A percentile compares a stretch with the other conserved stretches of the same genome.
Conservation (phyloP, 768 basidiomycete genomes). For the Suillus decipiens region DNA sequence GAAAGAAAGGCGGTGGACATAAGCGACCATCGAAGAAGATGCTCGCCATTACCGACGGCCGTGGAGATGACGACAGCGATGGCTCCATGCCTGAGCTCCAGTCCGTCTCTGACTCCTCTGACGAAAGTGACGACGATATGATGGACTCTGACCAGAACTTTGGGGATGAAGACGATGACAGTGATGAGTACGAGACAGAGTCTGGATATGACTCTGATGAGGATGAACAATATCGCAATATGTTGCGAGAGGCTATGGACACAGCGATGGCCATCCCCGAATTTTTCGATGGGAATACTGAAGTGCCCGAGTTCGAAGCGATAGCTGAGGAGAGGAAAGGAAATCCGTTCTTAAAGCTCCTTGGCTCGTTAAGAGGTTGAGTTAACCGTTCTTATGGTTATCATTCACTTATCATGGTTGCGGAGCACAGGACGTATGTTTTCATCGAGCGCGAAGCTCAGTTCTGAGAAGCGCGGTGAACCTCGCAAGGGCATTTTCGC, state of each 20-base stretch:
- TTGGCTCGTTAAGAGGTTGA: constrained; percentile 73
- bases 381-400: background rate
- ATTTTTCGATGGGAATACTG: constrained; percentile 53
- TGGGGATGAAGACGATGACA: constrained; percentile 38
- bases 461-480: constrained; percentile 36
- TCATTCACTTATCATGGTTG: constrained; percentile 9
- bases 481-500: constrained; percentile 32
- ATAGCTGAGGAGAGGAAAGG: constrained; percentile 55
- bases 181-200: constrained; percentile 37
- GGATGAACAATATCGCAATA: constrained; percentile 62
- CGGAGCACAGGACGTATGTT: constrained; percentile 61
- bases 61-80: constrained; percentile 40
- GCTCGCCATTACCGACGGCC: constrained; percentile 53
- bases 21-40: constrained; percentile 38
- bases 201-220: constrained; percentile 65
- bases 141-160: constrained; percentile 29
- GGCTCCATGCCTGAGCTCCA: constrained; percentile 69
- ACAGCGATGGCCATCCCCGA: constrained; percentile 56
- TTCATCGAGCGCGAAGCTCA: constrained; percentile 46
- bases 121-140: constrained; percentile 40
- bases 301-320: constrained; percentile 45
- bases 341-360: constrained; percentile 78
- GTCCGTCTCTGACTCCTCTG: constrained; percentile 63
- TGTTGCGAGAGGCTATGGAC: constrained; percentile 75
- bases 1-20: constrained; percentile 19